These are phyloP conservation scores for Geranomyces variabilis DNA, from an alignment of 192 early-diverging fungal genomes.

Conservation along the genomic window DNA sequence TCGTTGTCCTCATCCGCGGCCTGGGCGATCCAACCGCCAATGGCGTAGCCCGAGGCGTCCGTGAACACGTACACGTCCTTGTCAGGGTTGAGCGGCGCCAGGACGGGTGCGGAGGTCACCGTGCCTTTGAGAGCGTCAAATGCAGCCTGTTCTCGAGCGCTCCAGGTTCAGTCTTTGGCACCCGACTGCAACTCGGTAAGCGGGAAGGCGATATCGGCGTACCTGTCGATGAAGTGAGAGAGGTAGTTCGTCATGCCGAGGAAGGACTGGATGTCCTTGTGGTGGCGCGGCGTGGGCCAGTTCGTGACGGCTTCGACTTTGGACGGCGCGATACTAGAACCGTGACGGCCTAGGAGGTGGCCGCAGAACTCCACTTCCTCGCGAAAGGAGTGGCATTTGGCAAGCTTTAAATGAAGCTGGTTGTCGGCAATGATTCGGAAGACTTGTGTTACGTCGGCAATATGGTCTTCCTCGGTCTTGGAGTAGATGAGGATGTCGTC, in stretches of 20 bases:
- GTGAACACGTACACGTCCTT: neutral
- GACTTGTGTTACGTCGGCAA: constrained; percentile 23
- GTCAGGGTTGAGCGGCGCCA: constrained; percentile 6
- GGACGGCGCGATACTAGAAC: constrained; percentile 31
- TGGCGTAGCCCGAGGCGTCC: constrained; percentile 19
- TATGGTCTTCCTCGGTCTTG: constrained; percentile 8
- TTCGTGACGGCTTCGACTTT: constrained; percentile 37
- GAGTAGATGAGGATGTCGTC: constrained; percentile 61
- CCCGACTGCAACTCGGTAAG: constrained; percentile 13
- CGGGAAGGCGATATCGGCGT: constrained; percentile 20
- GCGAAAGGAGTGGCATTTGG: constrained; percentile 41
- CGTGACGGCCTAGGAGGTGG: constrained; percentile 41
- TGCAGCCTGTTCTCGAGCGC: neutral
- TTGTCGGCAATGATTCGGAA: constrained; percentile 34
- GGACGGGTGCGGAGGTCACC: constrained; percentile 19
- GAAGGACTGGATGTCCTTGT: constrained; percentile 10
- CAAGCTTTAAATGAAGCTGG: constrained; percentile 39
- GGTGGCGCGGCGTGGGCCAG: constrained; percentile 27
- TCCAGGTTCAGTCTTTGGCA: neutral
- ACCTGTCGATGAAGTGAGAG: neutral
- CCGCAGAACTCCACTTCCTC: constrained; percentile 40
- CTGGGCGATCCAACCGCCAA: constrained; percentile 6
- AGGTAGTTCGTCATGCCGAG: constrained; percentile 14
- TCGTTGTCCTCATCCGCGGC: neutral
- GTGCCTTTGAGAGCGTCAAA: constrained; percentile 3